phyloP scores from a whole-genome alignment of 2,329 filamentous ascomycete species.

The Fusarium penzigii region DNA sequence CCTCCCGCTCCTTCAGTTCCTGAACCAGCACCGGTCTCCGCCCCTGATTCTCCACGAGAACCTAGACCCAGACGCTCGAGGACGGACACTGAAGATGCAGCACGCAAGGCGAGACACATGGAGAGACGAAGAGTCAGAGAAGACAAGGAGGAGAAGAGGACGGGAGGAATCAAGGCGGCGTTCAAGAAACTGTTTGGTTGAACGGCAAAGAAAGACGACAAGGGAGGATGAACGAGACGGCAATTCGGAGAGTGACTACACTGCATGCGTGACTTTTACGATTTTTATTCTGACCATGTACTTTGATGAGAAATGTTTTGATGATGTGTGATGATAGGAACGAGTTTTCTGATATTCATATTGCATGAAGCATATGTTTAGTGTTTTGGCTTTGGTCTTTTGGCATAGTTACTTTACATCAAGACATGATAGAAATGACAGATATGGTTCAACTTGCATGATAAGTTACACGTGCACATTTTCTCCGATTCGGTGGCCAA shows the following conservation, averaged over 20 bases:
- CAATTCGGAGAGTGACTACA: too few species aligned
- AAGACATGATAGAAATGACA: background rate
- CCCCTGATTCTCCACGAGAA: conserved; percentile 7
- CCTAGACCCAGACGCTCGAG: conserved; percentile 23
- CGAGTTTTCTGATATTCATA: conserved; percentile 8
- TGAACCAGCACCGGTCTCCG: background rate
- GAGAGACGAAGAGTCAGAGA: conserved; percentile 33
- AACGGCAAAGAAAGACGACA: conserved; percentile 8
- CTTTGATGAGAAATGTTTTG: conserved; percentile 24
- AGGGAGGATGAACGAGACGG: conserved; percentile 9
- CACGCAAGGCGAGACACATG: conserved; percentile 35
- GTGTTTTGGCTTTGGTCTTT: conserved; percentile 1
- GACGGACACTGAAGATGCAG: conserved; percentile 37
- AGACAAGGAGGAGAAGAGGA: conserved; percentile 34
- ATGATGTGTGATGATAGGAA: conserved; percentile 27
- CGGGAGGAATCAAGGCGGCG: conserved; percentile 31
- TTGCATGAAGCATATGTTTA: conserved; percentile 14
- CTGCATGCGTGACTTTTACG: background rate
- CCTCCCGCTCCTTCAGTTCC: background rate
- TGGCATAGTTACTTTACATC: too few species aligned
- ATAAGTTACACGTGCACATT: too few species aligned
- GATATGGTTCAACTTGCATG: background rate
- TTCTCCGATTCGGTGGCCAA: too few species aligned
- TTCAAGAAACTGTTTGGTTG: conserved; percentile 34
- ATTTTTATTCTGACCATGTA: conserved; percentile 20